A percentile compares a stretch with the other conserved stretches of the same genome.
Conservation (phyloP, 2,329 filamentous ascomycete genomes). For the Trichoderma sp. region DNA sequence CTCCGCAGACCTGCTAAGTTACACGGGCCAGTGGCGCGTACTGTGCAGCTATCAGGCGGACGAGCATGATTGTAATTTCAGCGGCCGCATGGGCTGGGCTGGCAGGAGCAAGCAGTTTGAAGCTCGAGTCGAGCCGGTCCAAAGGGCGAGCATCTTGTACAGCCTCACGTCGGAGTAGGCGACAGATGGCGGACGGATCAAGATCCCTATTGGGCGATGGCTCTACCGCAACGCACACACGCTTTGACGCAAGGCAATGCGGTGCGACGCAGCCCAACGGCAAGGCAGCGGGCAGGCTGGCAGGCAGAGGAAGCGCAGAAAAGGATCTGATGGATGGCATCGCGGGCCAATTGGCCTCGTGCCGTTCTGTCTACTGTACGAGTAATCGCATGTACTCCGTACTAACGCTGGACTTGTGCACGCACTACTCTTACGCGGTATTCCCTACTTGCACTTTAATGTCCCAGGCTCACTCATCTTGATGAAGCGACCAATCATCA, state of each 20-base stretch:
- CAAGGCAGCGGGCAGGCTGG: background rate
- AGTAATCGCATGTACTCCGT: background rate
- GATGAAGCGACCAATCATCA: slow-evolving; percentile 13
- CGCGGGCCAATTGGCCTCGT: background rate
- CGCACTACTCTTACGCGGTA: background rate
- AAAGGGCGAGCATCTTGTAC: too few relatives aligned
- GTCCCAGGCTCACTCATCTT: background rate
- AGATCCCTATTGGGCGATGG: background rate
- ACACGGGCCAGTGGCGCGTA: slow-evolving; percentile 14
- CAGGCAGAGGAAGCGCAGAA: background rate
- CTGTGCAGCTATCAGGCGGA: slow-evolving; percentile 4
- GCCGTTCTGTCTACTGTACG: too few relatives aligned
- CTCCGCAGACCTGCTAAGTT: background rate
- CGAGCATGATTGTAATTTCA: slow-evolving; percentile 16
- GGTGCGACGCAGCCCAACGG: background rate
- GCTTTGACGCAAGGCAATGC: background rate
- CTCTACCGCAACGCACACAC: background rate
- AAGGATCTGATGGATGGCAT: background rate
- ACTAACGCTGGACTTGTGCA: background rate
- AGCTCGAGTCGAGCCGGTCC: background rate
- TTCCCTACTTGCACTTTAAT: slow-evolving; percentile 7
- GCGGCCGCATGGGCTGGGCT: background rate
- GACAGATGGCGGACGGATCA: background rate
- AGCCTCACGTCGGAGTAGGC: slow-evolving; percentile 8
- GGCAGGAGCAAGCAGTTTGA: background rate